phyloP scores from a whole-genome alignment of 1,139 yeast species.

The Zygosaccharomyces pseudobailii region DNA sequence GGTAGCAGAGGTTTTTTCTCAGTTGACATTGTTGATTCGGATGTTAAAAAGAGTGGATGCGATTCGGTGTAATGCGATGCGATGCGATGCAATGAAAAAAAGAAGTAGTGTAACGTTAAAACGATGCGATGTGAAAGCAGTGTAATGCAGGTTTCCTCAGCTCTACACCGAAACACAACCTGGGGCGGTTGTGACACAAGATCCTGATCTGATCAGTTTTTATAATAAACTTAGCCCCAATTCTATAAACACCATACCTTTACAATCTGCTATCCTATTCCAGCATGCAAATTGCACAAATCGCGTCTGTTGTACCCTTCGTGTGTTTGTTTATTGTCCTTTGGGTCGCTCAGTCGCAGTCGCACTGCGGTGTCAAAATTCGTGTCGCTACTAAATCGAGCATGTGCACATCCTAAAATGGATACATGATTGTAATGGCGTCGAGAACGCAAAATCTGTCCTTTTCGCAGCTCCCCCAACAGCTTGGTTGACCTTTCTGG shows the following conservation, averaged over 20 bases:
- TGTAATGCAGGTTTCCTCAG: not conserved
- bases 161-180: not conserved
- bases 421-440: conserved; percentile 8
- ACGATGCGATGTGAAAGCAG: not conserved
- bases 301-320: conserved; percentile 9
- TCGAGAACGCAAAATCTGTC: not conserved
- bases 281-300: conserved; percentile 12
- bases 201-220: conserved; percentile 1
- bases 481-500: not conserved
- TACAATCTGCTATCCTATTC: conserved; percentile 13
- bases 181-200: not conserved
- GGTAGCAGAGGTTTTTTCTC: conserved; percentile 11
- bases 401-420: conserved; percentile 5
- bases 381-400: conserved; percentile 5
- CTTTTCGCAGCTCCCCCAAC: not conserved
- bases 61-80: not conserved
- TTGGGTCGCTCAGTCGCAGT: not conserved
- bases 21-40: conserved; percentile 2
- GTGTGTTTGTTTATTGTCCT: conserved; percentile 4
- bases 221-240: not conserved
- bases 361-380: not conserved
- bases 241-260: conserved; percentile 3
- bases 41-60: not conserved
- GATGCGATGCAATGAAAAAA: not conserved
- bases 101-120: not conserved